Conservation (phyloP, 2,329 filamentous ascomycete genomes). For the Alternaria postmessia region DNA sequence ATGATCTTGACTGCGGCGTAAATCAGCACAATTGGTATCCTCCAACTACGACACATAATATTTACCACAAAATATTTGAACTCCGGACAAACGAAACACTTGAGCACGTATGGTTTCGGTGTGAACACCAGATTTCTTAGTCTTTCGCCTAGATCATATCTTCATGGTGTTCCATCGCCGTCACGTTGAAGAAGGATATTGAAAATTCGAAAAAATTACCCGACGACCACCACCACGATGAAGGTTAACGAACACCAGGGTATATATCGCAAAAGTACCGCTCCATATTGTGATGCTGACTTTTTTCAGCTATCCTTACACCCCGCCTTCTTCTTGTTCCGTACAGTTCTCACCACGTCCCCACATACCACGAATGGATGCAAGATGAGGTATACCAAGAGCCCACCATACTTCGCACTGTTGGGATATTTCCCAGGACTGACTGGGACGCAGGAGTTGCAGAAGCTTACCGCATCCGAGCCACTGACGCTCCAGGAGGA, state of each 20-base stretch:
- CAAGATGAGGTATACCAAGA: slow-evolving; percentile 68
- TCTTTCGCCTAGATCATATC: not conserved
- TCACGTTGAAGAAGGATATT: not conserved
- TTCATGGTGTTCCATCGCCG: not conserved
- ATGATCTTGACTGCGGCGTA: not conserved
- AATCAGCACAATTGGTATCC: not conserved
- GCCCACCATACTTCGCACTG: not conserved
- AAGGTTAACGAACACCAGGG: slow-evolving; percentile 54
- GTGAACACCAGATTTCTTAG: not conserved
- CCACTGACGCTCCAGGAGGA: slow-evolving; percentile 81
- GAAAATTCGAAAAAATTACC: slow-evolving; percentile 1
- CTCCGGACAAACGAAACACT: not conserved
- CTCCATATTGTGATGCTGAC: not conserved
- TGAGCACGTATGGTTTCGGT: not conserved
- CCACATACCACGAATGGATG: slow-evolving; percentile 91
- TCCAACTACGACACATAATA: not conserved
- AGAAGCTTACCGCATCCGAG: slow-evolving; percentile 86
- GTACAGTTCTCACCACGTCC: slow-evolving; percentile 82
- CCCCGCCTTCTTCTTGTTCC: slow-evolving; percentile 77
- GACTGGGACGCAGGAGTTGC: slow-evolving; percentile 63
- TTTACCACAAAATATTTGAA: not conserved
- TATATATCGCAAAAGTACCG: slow-evolving; percentile 16
- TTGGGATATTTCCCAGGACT: not conserved
- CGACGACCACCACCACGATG: slow-evolving; percentile 37
- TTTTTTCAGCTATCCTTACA: slow-evolving; percentile 69